phyloP scores from a whole-genome alignment of 164 flowering plant species.

The Pachysandra terminalis region DNA sequence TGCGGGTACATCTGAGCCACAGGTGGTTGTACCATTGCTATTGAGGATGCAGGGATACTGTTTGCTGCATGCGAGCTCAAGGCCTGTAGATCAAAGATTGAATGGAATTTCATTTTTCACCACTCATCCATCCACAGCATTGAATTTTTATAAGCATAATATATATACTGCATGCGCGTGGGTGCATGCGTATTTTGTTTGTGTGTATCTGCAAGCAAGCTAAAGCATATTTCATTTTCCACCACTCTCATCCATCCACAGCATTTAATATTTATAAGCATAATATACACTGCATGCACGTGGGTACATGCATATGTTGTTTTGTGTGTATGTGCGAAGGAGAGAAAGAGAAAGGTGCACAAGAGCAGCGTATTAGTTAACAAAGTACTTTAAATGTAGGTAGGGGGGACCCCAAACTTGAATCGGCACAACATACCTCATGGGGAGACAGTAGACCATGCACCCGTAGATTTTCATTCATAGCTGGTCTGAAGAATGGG shows the following conservation, averaged over 20 bases:
- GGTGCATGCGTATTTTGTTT: not conserved
- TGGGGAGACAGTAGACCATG: conserved; percentile 66
- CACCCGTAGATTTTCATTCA: conserved; percentile 61
- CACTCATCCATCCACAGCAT: not conserved
- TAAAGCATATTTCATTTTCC: too few species aligned
- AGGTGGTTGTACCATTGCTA: conserved; percentile 67
- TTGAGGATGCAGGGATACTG: conserved; percentile 54
- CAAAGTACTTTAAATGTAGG: too few species aligned
- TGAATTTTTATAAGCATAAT: too few species aligned
- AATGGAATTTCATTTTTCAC: not conserved
- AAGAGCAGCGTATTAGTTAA: too few species aligned
- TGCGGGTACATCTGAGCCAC: conserved; percentile 84
- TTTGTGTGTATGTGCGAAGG: too few species aligned
- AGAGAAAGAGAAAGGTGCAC: not conserved
- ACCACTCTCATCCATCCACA: too few species aligned
- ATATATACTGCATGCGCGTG: not conserved
- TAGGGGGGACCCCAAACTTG: too few species aligned
- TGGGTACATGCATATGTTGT: too few species aligned
- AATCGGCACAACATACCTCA: conserved; percentile 48
- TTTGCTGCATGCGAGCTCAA: conserved; percentile 51
- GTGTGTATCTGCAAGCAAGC: not conserved
- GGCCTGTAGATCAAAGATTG: conserved; percentile 35
- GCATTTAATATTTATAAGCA: too few species aligned
- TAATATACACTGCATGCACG: too few species aligned
- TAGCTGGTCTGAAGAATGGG: conserved; percentile 62